Base-by-base conservation (phyloP, 208 protist genomes). In the Sergeia podlipaevii region DNA sequence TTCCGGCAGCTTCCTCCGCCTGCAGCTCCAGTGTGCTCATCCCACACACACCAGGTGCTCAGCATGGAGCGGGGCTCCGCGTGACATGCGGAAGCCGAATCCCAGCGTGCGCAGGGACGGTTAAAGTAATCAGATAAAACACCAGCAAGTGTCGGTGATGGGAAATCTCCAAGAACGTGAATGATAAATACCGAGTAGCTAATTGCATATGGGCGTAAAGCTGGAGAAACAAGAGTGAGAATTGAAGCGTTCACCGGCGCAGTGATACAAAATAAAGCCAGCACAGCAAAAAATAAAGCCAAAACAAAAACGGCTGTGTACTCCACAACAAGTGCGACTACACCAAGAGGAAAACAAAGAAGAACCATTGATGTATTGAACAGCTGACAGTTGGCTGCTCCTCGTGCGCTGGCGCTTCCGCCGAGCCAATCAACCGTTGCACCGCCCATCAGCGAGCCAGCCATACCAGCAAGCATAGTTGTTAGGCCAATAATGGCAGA, bases 111-210 rank as follows among this genome's bases (percentile, higher is more conserved):
- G 51, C 85, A 93, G 28, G 61, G 60, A 17, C 67, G 64, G 3
- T 69, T 72, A 20, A 82, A 57, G 4, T 48, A 26, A 48, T 95
- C 90, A 6, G 85, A 90, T 1, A 93, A 56, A 13, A 60, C 17
- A 3, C 91, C 91, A 1, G 72, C 55, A 13, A 97, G 27, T 10
- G 80, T 85, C 18, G 89, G 89, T 0, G 91, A 96, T 2, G 89
- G 91, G 55, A 96, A 91, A 63, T 96, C 87, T 17, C 89, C 91
- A 0, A 93, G 61, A 15, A 82, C 32, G 65, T 97, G 91, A 50
- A 96, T 93, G 20, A 87, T 18, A 36, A 97, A 87, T 20, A 96
- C 86, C 26, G 68, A 86, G 56, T 85, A 90, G 65, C 78, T 82
- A 38, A 95, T 72, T 17, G 86, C 85, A 61, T 91, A 90, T n/a